Percentiles rank a stretch among this genome's conserved stretches.
Conservation (phyloP, 2,329 filamentous ascomycete genomes). For the Colletotrichum noveboracense region DNA sequence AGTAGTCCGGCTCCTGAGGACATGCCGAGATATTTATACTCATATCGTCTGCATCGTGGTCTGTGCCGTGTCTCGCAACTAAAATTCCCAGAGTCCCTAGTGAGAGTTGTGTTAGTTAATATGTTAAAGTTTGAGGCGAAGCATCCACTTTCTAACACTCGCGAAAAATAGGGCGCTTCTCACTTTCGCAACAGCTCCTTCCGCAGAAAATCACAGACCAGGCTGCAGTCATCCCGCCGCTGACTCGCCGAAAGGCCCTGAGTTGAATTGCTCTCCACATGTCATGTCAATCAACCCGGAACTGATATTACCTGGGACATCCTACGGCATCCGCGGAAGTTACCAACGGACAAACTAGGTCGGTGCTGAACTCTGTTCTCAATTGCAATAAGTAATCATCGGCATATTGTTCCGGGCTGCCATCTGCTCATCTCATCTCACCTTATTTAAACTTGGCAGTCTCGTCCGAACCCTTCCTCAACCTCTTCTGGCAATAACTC, state of each 20-base stretch:
- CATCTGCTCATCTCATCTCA: neutral
- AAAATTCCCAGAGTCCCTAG: neutral
- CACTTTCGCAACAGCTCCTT: neutral
- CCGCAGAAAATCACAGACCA: neutral
- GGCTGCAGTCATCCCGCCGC: neutral
- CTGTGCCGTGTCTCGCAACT: neutral
- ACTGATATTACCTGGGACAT: neutral
- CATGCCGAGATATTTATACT: neutral
- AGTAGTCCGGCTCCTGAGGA: neutral
- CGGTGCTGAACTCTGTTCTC: neutral
- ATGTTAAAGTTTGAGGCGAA: neutral
- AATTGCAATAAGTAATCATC: neutral
- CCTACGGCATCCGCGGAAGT: neutral
- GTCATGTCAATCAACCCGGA: neutral
- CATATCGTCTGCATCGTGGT: too few species aligned
- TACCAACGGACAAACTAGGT: neutral
- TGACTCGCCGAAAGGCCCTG: neutral
- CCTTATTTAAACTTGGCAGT: neutral
- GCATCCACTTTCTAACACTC: neutral
- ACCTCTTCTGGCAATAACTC: neutral
- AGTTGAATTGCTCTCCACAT: neutral
- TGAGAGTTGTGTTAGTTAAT: neutral
- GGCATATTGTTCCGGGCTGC: neutral
- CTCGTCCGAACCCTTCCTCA: neutral
- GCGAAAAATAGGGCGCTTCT: neutral